Evolutionary conservation across 1,284 basidiomycete species (phyloP).

Genomic region (Trametes sp.): DNA sequence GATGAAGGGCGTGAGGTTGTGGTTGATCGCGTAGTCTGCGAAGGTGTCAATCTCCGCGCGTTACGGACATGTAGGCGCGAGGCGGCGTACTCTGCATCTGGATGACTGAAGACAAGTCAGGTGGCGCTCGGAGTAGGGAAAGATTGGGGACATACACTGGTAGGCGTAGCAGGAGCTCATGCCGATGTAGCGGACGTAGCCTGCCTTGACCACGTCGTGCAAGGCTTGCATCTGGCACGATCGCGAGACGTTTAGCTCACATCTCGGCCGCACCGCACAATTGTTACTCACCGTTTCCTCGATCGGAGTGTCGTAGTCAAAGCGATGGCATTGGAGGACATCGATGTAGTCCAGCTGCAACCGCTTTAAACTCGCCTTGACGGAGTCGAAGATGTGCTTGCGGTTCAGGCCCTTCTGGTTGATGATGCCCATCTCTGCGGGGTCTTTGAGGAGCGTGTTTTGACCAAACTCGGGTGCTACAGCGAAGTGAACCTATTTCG

Average conservation of each 20-base stretch:
- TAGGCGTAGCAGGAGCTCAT: slow-evolving; percentile 51
- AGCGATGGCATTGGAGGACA: slow-evolving; percentile 60
- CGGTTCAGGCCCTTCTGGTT: slow-evolving; percentile 46
- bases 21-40: slow-evolving; percentile 45
- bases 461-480: background rate
- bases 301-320: too few species aligned
- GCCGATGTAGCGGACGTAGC: slow-evolving; percentile 47
- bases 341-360: slow-evolving; percentile 79
- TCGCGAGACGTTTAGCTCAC: too few species aligned
- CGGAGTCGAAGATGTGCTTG: slow-evolving; percentile 75
- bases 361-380: slow-evolving; percentile 69
- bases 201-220: slow-evolving; percentile 46
- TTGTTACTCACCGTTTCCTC: too few species aligned
- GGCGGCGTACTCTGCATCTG: slow-evolving; percentile 44
- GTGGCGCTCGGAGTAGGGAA: background rate
- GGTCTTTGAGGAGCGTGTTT: slow-evolving; percentile 15
- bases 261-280: too few species aligned
- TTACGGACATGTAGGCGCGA: too few species aligned
- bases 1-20: slow-evolving; percentile 58
- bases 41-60: too few species aligned
- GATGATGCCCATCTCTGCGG: slow-evolving; percentile 46
- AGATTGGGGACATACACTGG: slow-evolving; percentile 41
- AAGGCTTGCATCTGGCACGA: slow-evolving; percentile 47
- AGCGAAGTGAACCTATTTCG: slow-evolving; percentile 44
- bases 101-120: slow-evolving; percentile 37